A percentile compares a stretch with the other conserved stretches of the same genome.
Conservation (phyloP, 176 grass and related monocot species). For the Oryza officinalis region DNA sequence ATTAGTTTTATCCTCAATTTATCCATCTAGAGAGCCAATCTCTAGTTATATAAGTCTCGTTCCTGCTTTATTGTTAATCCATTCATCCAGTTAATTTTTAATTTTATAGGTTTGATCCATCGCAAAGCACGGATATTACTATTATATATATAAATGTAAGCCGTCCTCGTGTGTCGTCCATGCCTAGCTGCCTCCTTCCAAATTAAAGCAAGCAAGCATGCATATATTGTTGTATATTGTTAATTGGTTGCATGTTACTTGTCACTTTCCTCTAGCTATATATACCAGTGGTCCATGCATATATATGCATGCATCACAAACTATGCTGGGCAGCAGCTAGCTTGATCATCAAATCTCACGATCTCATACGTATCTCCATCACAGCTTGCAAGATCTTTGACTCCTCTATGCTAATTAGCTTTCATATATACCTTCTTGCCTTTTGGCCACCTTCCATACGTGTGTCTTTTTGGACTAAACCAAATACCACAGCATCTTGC, state of each 20-base stretch:
- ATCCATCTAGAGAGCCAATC: too few relatives aligned
- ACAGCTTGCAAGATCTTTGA: constrained; percentile 28
- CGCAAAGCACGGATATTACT: too few relatives aligned
- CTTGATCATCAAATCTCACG: neutral
- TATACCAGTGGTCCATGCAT: constrained; percentile 26
- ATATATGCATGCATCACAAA: neutral
- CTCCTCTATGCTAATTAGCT: neutral
- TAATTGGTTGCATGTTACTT: constrained; percentile 20
- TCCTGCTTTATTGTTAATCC: too few relatives aligned
- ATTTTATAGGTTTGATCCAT: too few relatives aligned
- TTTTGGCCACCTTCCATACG: neutral
- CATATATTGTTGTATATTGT: too few relatives aligned
- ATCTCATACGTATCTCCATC: constrained; percentile 7
- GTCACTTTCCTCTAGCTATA: neutral
- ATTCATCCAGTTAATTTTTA: too few relatives aligned
- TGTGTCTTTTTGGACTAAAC: neutral
- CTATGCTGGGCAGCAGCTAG: neutral
- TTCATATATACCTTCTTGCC: constrained; percentile 9
- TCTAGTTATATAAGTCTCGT: too few relatives aligned
- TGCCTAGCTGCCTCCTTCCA: neutral
- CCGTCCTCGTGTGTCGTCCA: neutral
- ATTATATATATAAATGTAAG: too few relatives aligned
- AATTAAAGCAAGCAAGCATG: neutral
- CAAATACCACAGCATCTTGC: neutral
- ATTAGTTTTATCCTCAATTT: too few relatives aligned